Evolutionary conservation across 2,329 filamentous ascomycete genomes (phyloP).

Genomic region (Teratosphaeria epicoccoides): DNA sequence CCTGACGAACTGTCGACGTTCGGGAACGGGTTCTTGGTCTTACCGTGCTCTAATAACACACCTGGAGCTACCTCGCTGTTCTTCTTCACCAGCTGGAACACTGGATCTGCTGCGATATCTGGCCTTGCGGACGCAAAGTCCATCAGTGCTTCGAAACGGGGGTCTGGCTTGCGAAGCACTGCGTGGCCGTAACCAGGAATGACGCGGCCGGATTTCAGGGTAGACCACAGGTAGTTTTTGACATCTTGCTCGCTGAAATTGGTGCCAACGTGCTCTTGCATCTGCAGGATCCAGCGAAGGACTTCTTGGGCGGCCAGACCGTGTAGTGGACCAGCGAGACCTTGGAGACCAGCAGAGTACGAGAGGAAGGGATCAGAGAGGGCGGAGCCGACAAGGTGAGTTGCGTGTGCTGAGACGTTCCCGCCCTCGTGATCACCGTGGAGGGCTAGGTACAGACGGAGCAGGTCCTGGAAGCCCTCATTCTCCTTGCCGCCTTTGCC

Average conservation of each 20-base stretch:
- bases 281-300: conserved; percentile 89
- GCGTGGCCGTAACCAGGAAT: conserved; percentile 94
- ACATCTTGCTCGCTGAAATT: conserved; percentile 73
- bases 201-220: conserved; percentile 85
- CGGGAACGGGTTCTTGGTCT: conserved; percentile 60
- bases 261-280: conserved; percentile 77
- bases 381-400: conserved; percentile 88
- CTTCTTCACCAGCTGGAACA: conserved; percentile 88
- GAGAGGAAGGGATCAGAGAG: conserved; percentile 91
- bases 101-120: conserved; percentile 74
- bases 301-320: conserved; percentile 95
- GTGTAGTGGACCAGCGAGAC: conserved; percentile 86
- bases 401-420: conserved; percentile 92
- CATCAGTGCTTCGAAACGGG: conserved; percentile 92
- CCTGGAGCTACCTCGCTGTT: conserved; percentile 85
- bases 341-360: conserved; percentile 90
- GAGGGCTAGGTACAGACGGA: conserved; percentile 87
- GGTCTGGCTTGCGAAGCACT: conserved; percentile 91
- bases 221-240: conserved; percentile 81
- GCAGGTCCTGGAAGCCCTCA: conserved; percentile 87
- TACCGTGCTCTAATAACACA: conserved; percentile 89
- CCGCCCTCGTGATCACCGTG: conserved; percentile 98
- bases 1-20: conserved; percentile 93
- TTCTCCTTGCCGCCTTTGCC: conserved; percentile 82
- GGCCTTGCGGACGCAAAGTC: conserved; percentile 80